These are phyloP conservation scores for Bauhinia variegata DNA, from an alignment of 306 rosid species.

Conservation along the genomic window DNA sequence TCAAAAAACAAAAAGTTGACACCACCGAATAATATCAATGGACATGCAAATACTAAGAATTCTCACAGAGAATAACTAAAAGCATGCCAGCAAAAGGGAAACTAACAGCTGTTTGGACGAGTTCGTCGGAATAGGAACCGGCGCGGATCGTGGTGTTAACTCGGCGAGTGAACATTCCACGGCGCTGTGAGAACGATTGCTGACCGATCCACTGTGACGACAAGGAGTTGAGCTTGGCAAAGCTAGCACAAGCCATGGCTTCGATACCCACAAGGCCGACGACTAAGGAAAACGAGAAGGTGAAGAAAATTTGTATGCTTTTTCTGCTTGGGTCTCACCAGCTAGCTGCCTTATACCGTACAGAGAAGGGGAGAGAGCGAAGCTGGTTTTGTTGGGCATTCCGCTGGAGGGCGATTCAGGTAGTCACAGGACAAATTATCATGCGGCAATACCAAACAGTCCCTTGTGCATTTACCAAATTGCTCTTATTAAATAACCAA, in stretches of 20 bases:
- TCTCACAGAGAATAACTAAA: background rate
- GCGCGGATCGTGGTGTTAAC: conserved; percentile 84
- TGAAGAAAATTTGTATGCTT: too few species aligned
- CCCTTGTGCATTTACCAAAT: background rate
- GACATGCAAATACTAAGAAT: background rate
- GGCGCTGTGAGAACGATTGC: conserved; percentile 62
- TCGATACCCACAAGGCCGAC: conserved; percentile 3
- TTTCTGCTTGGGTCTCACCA: too few species aligned
- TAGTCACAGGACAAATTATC: conserved; percentile 4
- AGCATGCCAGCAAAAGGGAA: background rate
- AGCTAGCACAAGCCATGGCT: conserved; percentile 70
- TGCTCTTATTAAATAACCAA: too few species aligned
- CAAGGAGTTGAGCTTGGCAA: conserved; percentile 63
- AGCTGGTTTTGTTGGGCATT: conserved; percentile 31
- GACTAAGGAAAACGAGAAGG: background rate
- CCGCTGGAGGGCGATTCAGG: conserved; percentile 32
- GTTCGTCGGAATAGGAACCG: conserved; percentile 79
- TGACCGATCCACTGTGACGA: conserved; percentile 77
- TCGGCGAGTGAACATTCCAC: conserved; percentile 59
- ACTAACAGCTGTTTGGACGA: conserved; percentile 88
- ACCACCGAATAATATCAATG: background rate
- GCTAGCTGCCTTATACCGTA: too few species aligned
- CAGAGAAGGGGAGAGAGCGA: background rate
- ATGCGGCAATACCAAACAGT: conserved; percentile 39
- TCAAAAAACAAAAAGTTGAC: too few species aligned